Base-by-base conservation (phyloP, 345 rosid species). In the Sisymbrium irio region DNA sequence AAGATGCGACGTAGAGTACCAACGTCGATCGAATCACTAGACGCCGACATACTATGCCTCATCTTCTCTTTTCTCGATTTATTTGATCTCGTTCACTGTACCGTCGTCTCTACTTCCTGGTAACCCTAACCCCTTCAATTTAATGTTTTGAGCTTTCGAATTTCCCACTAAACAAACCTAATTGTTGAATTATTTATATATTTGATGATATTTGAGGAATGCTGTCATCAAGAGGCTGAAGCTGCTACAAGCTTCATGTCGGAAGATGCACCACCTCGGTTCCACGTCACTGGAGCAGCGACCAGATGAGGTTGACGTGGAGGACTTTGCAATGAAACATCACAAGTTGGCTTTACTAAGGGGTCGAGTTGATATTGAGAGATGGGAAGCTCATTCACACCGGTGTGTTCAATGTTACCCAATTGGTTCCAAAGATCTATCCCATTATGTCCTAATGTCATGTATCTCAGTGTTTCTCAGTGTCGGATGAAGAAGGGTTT, bases 401-500 rank as follows among this genome's bases (percentile, higher is more conserved):
- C 81, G 93, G 98, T 89, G 82, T 81, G 67, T 9, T 72, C n/a
- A n/a, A n/a, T n/a, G n/a, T n/a, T n/a, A n/a, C n/a, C n/a, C n/a
- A n/a, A n/a, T n/a, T n/a, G n/a, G n/a, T n/a, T n/a, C n/a, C n/a
- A n/a, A n/a, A n/a, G n/a, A n/a, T n/a, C n/a, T n/a, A n/a, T n/a
- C n/a, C n/a, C 65, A 11, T 56, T 67, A 7, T 30, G 25, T 42
- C 36, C 44, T 69, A 77, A 56, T 32, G 56, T 83, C 41, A 9
- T 61, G 20, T 84, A 10, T 80, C 36, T 66, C 78, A 94, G 97
- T 85, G 82, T 83, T 79, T 83, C 83, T 70, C 93, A 86, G 75
- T 91, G 97, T 81, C 87, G 88, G 19, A 88, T 91, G 93, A 91
- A 85, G 84, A 84, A 83, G 77, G 93, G 95, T 60, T 82, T 82